These are phyloP conservation scores for Gilbertella persicaria DNA, from an alignment of 371 early-diverging fungal genomes.

Conservation along the genomic window DNA sequence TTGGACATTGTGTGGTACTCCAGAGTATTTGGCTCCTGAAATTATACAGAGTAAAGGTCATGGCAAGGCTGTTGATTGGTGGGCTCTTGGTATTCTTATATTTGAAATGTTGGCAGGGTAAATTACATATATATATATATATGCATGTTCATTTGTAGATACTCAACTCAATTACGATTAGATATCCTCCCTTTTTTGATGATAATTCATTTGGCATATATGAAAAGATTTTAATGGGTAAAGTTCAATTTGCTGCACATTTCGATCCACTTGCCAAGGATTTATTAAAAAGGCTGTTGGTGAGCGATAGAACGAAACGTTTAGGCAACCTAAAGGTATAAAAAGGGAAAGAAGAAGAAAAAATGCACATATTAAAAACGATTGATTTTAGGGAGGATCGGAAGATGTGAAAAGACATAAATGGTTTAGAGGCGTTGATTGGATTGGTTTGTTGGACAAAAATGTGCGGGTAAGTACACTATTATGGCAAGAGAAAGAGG, in stretches of 20 bases:
- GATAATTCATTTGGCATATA: slow-evolving; percentile 91
- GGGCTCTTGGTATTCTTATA: slow-evolving; percentile 94
- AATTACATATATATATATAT: background rate
- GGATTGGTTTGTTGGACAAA: slow-evolving; percentile 75
- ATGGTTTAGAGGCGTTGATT: slow-evolving; percentile 85
- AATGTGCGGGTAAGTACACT: slow-evolving; percentile 52
- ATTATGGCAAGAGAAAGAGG: background rate
- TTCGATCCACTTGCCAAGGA: slow-evolving; percentile 89
- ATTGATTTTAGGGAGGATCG: slow-evolving; percentile 62
- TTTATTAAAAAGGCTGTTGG: slow-evolving; percentile 85
- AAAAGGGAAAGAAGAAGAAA: background rate
- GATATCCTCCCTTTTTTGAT: slow-evolving; percentile 95
- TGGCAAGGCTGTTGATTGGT: slow-evolving; percentile 96
- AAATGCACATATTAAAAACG: background rate
- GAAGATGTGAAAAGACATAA: slow-evolving; percentile 81
- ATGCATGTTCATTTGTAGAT: background rate
- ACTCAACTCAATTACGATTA: slow-evolving; percentile 20
- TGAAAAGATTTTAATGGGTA: slow-evolving; percentile 89
- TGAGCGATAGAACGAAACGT: slow-evolving; percentile 87
- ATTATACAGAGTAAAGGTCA: slow-evolving; percentile 96
- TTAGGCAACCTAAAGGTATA: slow-evolving; percentile 71
- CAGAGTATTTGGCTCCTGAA: slow-evolving; percentile 96
- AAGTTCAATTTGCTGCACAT: slow-evolving; percentile 85
- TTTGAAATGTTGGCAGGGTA: slow-evolving; percentile 92
- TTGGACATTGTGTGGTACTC: slow-evolving; percentile 98